Conservation (phyloP, 257 asterid species). For the Nicotiana noctiflora region DNA sequence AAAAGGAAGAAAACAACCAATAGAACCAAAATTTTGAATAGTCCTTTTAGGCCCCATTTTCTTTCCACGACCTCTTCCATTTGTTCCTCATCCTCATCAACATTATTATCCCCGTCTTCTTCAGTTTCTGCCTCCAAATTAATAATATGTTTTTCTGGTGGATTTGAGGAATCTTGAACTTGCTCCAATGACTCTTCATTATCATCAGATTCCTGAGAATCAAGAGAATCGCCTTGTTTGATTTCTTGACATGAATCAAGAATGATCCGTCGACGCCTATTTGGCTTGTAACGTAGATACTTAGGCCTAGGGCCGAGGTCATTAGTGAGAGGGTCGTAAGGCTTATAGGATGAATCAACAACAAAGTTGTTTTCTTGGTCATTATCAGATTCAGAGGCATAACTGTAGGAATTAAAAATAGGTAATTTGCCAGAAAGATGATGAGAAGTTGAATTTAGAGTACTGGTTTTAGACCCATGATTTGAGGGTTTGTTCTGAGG, state of each 20-base stretch:
- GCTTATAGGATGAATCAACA: conserved; percentile 29
- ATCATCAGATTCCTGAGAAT: conserved; percentile 19
- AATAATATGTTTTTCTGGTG: not conserved
- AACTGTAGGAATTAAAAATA: conserved; percentile 1
- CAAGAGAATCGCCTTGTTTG: not conserved
- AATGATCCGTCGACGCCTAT: conserved; percentile 34
- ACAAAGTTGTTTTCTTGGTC: conserved; percentile 13
- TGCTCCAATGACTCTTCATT: conserved; percentile 23
- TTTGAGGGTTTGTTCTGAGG: conserved; percentile 10
- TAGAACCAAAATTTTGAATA: conserved; percentile 32
- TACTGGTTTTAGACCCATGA: conserved; percentile 7
- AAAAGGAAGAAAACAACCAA: conserved; percentile 30
- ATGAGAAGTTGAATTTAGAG: not conserved
- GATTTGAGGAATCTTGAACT: conserved; percentile 12
- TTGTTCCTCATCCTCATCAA: conserved; percentile 27
- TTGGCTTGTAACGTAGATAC: conserved; percentile 61
- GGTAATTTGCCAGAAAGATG: conserved; percentile 4
- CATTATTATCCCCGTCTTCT: conserved; percentile 15
- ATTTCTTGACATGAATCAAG: conserved; percentile 18
- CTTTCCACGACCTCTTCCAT: conserved; percentile 15
- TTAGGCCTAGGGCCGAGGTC: conserved; percentile 67
- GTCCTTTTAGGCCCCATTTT: conserved; percentile 39
- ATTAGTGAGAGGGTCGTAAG: conserved; percentile 48
- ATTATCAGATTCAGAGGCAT: conserved; percentile 21
- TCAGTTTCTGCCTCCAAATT: not conserved